Evolutionary conservation across 75 land plant genomes (phyloP), one percentile per base, ranked within the genome.

Genomic region (Sequoia sempervirens): DNA sequence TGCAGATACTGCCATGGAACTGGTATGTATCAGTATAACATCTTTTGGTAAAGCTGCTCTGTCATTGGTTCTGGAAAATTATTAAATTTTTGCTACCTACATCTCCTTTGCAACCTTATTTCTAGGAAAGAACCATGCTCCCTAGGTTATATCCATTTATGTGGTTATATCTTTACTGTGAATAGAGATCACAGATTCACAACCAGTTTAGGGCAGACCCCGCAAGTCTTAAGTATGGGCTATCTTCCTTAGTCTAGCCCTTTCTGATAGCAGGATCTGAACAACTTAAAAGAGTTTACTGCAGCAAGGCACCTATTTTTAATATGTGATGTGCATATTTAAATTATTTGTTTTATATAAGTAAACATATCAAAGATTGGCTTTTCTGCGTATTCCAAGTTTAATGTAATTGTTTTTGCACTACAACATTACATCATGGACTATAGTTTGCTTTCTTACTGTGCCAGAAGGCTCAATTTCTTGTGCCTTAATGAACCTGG

Each of bases 1-100:
- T 95, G 99, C 89, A 92, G 87, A 79, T 96, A 96, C 82, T 96
- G 99, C 81, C 89, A 69, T 69, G 73, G 73, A 30, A 69, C 73
- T 12, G 73, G 73, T 69, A 69, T 11, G 73, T 61, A 61, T 69
- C 36, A 69, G 36, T 78, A 45, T 23, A 23, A 11, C 12, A 20
- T 40, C 14, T 41, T 78, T 17, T 41, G 28, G n/a, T 10, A 45
- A 45, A 43, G 80, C 50, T n/a, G 11, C 11, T 45, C 15, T 78
- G 47, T 78, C 43, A 23, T 7, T n/a, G n/a, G n/a, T n/a, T n/a
- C n/a, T n/a, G n/a, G n/a, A n/a, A n/a, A n/a, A n/a, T n/a, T 43
- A 23, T 78, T 26, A 23, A 18, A 8, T 78, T 45, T 43, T 78
- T 23, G 45, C 23, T 43, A n/a, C n/a, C n/a, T n/a, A n/a, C n/a